Base-by-base conservation (phyloP, 768 basidiomycete species). In the Lentinula guzmanii region DNA sequence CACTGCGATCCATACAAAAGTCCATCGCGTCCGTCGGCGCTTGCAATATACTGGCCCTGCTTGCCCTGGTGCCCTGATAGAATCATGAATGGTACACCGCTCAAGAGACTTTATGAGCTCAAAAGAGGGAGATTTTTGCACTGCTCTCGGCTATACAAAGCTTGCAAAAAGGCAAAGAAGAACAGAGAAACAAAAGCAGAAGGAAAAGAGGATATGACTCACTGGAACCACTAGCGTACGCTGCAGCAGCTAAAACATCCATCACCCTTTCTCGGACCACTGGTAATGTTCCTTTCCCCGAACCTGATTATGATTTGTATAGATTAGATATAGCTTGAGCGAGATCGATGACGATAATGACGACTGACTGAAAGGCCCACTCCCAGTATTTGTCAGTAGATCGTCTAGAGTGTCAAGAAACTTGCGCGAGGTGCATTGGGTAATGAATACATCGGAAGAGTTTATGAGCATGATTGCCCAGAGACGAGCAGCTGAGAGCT, bases 381-480 rank as follows among this genome's bases (percentile, higher is more conserved):
- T 37, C 18, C 55, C 55, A 16, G 41, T 45, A 43, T 45, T 56
- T 43, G 55, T 56, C 18, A 56, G 13, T 24, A 56, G 16, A 16
- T 93, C 90, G 63, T 93, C 92, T 16, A 94, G 75, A 1, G 84
- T 86, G 56, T 92, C 88, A 18, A 90, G 72, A 67, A 94, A 94
- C 70, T 93, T 93, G 67, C 86, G 85, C 35, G 86, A 78, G 13
- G 84, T 80, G 42, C 85, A 87, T 66, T 91, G 86, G 11, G 80
- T 71, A 39, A 91, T 82, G 67, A 95, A 93, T 13, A 82, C 68
- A 9, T 87, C 84, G 0, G 86, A 82, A 3, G 87, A 86, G 68
- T 95, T 95, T 33, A 86, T 85, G 41, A 95, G 81, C 87, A 95
- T 90, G 66, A 95, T 87, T 2, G 93, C 88, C 94, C 93, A 95